Conservation (phyloP, 2,329 filamentous ascomycete species). For the Aspergillus sp. region DNA sequence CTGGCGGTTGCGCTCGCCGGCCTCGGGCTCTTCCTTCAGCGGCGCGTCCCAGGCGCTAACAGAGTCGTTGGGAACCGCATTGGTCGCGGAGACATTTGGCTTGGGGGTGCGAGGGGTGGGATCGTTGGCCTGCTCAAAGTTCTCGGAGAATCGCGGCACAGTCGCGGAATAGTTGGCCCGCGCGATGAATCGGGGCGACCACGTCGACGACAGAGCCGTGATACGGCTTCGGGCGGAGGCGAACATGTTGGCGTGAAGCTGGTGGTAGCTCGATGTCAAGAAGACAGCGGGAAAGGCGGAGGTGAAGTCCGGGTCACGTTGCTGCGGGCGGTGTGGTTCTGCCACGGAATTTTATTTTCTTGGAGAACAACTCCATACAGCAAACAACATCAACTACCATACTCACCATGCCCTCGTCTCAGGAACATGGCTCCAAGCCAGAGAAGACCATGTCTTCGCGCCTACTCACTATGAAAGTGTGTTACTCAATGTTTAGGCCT, state of each 20-base stretch:
- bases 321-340: slow-evolving; percentile 11
- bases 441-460: slow-evolving; percentile 74
- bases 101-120: slow-evolving; percentile 42
- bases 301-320: slow-evolving; percentile 8
- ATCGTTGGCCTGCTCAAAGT: slow-evolving; percentile 46
- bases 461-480: slow-evolving; percentile 77
- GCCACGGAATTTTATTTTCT: too few relatives aligned
- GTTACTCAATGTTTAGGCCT: slow-evolving; percentile 2
- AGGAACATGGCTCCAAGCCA: slow-evolving; percentile 45
- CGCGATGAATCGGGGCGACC: slow-evolving; percentile 20
- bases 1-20: slow-evolving; percentile 48
- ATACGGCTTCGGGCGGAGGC: slow-evolving; percentile 37
- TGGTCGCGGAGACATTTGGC: slow-evolving; percentile 52
- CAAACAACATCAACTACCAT: not conserved
- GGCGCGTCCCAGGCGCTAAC: slow-evolving; percentile 41
- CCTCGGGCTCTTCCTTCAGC: slow-evolving; percentile 47
- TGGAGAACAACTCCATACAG: not conserved
- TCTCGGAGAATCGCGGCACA: slow-evolving; percentile 31
- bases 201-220: slow-evolving; percentile 36
- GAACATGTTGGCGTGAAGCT: slow-evolving; percentile 30
- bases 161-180: slow-evolving; percentile 37
- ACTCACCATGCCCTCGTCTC: slow-evolving; percentile 22
- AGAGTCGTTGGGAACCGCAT: slow-evolving; percentile 45
- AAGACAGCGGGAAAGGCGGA: slow-evolving; percentile 9
- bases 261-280: slow-evolving; percentile 4